Evolutionary conservation across 768 basidiomycete species (phyloP).

Genomic region (Termitomyces sp.): DNA sequence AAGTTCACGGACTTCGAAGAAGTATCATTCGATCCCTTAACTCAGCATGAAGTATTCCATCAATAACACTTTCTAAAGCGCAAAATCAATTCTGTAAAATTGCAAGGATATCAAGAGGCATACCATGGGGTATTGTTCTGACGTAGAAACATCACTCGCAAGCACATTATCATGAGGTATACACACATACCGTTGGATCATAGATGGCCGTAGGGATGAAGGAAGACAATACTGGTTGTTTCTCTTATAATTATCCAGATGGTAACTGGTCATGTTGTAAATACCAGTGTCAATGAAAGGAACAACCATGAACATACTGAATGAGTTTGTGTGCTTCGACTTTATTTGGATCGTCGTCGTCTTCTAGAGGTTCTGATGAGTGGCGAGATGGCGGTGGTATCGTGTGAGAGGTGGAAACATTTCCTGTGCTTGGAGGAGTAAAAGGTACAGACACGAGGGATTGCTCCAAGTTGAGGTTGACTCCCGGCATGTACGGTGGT

Average conservation of each 20-base stretch:
- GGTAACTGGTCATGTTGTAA: slow-evolving; percentile 51
- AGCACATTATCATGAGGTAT: background rate
- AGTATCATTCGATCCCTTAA: slow-evolving; percentile 89
- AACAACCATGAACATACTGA: slow-evolving; percentile 39
- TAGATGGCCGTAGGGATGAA: slow-evolving; percentile 78
- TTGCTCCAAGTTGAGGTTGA: slow-evolving; percentile 54
- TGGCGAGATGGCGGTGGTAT: slow-evolving; percentile 21
- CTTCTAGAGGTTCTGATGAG: slow-evolving; percentile 44
- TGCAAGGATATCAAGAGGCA: slow-evolving; percentile 12
- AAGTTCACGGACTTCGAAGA: slow-evolving; percentile 53
- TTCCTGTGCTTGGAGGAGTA: slow-evolving; percentile 23
- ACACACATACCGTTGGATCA: slow-evolving; percentile 69
- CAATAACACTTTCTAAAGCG: slow-evolving; percentile 77
- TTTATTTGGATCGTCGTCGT: slow-evolving; percentile 67
- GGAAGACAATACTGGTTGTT: slow-evolving; percentile 87
- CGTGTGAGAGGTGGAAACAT: slow-evolving; percentile 28
- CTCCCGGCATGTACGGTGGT: slow-evolving; percentile 47
- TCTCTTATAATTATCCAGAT: slow-evolving; percentile 83
- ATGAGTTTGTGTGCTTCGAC: slow-evolving; percentile 80
- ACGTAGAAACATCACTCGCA: slow-evolving; percentile 4
- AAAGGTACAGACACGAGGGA: slow-evolving; percentile 47
- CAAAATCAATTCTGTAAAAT: slow-evolving; percentile 7
- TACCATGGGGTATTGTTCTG: slow-evolving; percentile 83
- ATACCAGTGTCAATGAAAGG: background rate
- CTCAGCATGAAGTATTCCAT: slow-evolving; percentile 84